Conservation (phyloP, 192 early-diverging fungal species). For the Coemansia sp. region DNA sequence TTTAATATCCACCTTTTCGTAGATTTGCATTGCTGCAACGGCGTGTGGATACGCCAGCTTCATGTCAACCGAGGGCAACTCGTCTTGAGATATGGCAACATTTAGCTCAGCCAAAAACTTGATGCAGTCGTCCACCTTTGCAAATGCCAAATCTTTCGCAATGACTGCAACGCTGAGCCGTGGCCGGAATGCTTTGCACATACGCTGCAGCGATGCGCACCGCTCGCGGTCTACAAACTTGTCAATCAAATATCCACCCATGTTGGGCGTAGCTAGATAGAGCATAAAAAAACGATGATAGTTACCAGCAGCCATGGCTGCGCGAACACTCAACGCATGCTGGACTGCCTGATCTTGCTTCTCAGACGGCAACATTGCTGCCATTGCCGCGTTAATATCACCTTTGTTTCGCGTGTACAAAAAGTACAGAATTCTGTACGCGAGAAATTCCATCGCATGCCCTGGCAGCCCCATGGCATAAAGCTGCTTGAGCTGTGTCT, state of each 20-base stretch:
- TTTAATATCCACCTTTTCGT: constrained; percentile 75
- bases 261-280: constrained; percentile 76
- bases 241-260: constrained; percentile 90
- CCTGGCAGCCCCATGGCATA: constrained; percentile 74
- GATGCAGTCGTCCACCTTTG: constrained; percentile 35
- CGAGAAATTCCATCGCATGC: constrained; percentile 84
- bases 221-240: constrained; percentile 89
- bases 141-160: constrained; percentile 69
- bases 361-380: constrained; percentile 66
- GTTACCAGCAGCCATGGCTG: constrained; percentile 77
- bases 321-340: constrained; percentile 85
- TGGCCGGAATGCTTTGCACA: constrained; percentile 73
- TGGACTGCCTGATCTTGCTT: constrained; percentile 63
- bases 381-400: constrained; percentile 80
- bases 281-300: constrained; percentile 84
- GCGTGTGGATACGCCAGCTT: constrained; percentile 57
- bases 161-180: constrained; percentile 52
- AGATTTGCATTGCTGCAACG: constrained; percentile 59
- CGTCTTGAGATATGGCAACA: constrained; percentile 26
- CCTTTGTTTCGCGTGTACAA: constrained; percentile 83
- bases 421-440: constrained; percentile 91
- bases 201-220: constrained; percentile 67
- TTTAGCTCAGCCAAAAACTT: constrained; percentile 57
- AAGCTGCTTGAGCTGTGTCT: constrained; percentile 88
- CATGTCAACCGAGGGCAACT: constrained; percentile 56